Evolutionary conservation across 1,139 yeast species (phyloP).

Genomic region (Taphrina deformans): DNA sequence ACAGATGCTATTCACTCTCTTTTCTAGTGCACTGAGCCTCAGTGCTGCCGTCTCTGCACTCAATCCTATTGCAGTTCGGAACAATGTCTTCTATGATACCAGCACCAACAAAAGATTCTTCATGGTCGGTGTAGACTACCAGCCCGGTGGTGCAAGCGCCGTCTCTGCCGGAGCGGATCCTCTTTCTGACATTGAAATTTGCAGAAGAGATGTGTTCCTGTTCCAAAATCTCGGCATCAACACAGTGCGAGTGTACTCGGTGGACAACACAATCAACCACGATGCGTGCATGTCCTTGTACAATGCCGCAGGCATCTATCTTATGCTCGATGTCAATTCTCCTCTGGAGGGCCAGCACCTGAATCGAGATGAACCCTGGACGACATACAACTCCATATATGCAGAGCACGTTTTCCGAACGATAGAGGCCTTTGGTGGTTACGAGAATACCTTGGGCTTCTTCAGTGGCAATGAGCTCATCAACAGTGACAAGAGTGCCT

Average conservation of each 20-base stretch:
- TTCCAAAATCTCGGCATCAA: conserved; percentile 77
- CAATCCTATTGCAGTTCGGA: conserved; percentile 34
- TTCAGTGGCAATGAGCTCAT: conserved; percentile 92
- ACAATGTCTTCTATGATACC: conserved; percentile 36
- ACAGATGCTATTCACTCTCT: neutral
- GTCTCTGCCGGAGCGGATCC: conserved; percentile 61
- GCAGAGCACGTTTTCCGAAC: conserved; percentile 73
- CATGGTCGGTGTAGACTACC: conserved; percentile 66
- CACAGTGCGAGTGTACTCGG: conserved; percentile 56
- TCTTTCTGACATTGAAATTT: conserved; percentile 65
- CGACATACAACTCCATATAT: conserved; percentile 65
- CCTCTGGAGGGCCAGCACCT: conserved; percentile 65
- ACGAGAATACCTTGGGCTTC: conserved; percentile 85
- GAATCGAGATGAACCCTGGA: conserved; percentile 66
- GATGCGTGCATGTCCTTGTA: conserved; percentile 84
- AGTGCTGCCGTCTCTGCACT: conserved; percentile 21
- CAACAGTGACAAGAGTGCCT: conserved; percentile 74
- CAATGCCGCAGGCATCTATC: conserved; percentile 84
- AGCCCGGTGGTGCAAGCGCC: conserved; percentile 71
- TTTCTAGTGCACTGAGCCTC: neutral
- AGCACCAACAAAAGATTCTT: conserved; percentile 40
- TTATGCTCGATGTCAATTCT: conserved; percentile 81
- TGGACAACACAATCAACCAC: conserved; percentile 66
- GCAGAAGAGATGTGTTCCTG: conserved; percentile 77
- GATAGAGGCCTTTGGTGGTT: conserved; percentile 77